phyloP scores from a whole-genome alignment of 1,284 basidiomycete genomes.

The Fomitopsis schrenkii region DNA sequence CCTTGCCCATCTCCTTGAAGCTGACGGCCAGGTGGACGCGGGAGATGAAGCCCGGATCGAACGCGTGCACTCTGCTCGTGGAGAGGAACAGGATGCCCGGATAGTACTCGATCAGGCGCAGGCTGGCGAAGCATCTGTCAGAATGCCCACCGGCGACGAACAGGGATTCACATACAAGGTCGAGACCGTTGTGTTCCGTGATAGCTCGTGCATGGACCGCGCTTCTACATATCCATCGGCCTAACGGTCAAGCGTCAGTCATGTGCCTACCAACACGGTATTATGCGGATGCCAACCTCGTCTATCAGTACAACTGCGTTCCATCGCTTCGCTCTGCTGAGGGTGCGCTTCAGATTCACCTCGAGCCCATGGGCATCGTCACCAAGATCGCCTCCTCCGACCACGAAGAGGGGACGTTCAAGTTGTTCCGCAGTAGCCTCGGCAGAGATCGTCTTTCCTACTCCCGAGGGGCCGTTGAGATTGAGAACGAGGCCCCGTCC shows the following conservation, averaged over 20 bases:
- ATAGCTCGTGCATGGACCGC: slow-evolving; percentile 55
- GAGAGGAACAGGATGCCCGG: slow-evolving; percentile 65
- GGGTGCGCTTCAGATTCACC: slow-evolving; percentile 18
- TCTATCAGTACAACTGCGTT: slow-evolving; percentile 63
- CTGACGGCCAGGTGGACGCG: slow-evolving; percentile 62
- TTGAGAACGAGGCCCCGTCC: slow-evolving; percentile 59
- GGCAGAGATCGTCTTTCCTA: slow-evolving; percentile 48
- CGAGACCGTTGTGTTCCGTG: slow-evolving; percentile 63
- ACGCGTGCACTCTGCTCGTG: slow-evolving; percentile 59
- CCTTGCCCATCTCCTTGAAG: slow-evolving; percentile 47
- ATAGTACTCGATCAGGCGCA: slow-evolving; percentile 62
- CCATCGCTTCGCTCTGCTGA: slow-evolving; percentile 54
- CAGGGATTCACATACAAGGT: slow-evolving; percentile 35
- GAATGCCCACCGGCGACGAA: neutral
- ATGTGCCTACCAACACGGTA: slow-evolving; percentile 21
- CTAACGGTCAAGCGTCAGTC: slow-evolving; percentile 1
- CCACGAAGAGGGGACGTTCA: slow-evolving; percentile 54
- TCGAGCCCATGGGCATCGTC: slow-evolving; percentile 37
- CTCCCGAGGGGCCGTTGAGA: slow-evolving; percentile 57
- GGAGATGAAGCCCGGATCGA: slow-evolving; percentile 66
- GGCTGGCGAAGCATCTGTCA: slow-evolving; percentile 13
- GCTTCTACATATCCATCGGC: slow-evolving; percentile 54
- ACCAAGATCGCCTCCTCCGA: slow-evolving; percentile 56
- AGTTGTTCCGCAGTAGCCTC: slow-evolving; percentile 42
- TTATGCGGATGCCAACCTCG: slow-evolving; percentile 26